These are phyloP conservation scores for Phytopythium sindhum DNA, from an alignment of 352 stramenopile species.

Conservation along the genomic window DNA sequence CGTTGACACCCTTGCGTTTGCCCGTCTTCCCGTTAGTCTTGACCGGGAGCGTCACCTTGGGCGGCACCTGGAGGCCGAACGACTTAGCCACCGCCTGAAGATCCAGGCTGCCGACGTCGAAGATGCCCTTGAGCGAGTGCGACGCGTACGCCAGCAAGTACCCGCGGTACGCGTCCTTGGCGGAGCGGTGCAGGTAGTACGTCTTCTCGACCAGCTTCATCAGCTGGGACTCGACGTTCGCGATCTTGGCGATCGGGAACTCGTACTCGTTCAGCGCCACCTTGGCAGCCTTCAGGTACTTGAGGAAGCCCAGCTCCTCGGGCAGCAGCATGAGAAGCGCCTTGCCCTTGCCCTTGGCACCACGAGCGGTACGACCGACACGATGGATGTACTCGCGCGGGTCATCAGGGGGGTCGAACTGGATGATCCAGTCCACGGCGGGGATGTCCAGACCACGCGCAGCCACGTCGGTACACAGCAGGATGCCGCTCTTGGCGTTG, in stretches of 20 bases:
- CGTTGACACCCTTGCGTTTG: conserved; percentile 67
- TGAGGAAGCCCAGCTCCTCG: conserved; percentile 97
- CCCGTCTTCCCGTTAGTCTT: conserved; percentile 79
- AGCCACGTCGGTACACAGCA: conserved; percentile 98
- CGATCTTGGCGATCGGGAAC: conserved; percentile 97
- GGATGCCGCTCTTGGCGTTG: conserved; percentile 94
- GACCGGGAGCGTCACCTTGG: conserved; percentile 94
- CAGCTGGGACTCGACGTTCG: conserved; percentile 97
- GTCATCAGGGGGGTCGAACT: conserved; percentile 99
- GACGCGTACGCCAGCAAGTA: conserved; percentile 98
- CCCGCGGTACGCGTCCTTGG: conserved; percentile 96
- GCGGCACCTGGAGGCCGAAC: conserved; percentile 97
- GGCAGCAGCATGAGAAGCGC: conserved; percentile 98
- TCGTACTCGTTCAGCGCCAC: conserved; percentile 99
- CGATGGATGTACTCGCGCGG: conserved; percentile 98
- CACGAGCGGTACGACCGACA: conserved; percentile 84
- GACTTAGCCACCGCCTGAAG: conserved; percentile 94
- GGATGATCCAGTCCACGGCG: conserved; percentile 99
- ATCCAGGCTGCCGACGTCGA: conserved; percentile 97
- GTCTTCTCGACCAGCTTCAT: conserved; percentile 98
- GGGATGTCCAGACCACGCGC: conserved; percentile 97
- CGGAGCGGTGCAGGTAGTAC: conserved; percentile 98
- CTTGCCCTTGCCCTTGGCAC: conserved; percentile 87
- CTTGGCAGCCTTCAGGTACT: conserved; percentile 97
- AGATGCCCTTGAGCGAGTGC: conserved; percentile 98